Conservation (phyloP, 179 eudicot species). For the Amaranthus tricolor region DNA sequence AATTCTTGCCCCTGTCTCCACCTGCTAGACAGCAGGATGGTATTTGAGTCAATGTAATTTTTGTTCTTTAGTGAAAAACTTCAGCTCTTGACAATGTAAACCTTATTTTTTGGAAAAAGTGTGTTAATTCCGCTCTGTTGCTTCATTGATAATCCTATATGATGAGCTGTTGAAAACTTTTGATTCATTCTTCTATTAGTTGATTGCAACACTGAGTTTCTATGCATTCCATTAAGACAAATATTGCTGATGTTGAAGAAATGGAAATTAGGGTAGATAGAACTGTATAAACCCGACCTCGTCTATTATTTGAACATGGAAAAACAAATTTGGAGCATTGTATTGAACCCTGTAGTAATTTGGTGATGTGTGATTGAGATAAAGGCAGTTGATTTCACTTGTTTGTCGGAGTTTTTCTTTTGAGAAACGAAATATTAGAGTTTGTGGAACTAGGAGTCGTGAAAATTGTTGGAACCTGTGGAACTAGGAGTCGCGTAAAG, state of each 20-base stretch:
- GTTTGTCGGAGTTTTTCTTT: no score
- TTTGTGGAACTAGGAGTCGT: no score
- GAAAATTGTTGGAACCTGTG: no score
- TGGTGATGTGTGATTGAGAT: no score
- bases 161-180: neutral
- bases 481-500: no score
- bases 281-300: no score
- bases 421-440: no score
- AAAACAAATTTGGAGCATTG: no score
- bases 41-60: slow-evolving; percentile 22
- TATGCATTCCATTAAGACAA: neutral
- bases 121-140: neutral
- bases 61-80: neutral
- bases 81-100: slow-evolving; percentile 15
- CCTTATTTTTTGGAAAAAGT: slow-evolving; percentile 12
- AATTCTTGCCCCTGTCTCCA: slow-evolving; percentile 16
- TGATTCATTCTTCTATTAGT: neutral
- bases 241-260: neutral
- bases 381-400: no score
- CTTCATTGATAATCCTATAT: neutral
- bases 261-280: no score
- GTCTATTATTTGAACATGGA: no score
- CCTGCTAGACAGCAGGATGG: slow-evolving; percentile 14
- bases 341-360: no score
- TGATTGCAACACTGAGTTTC: neutral